A percentile compares a stretch with the other conserved stretches of the same genome.
Evolutionary conservation across 257 asterid genomes (phyloP).

Genomic region (Linaria vulgaris): DNA sequence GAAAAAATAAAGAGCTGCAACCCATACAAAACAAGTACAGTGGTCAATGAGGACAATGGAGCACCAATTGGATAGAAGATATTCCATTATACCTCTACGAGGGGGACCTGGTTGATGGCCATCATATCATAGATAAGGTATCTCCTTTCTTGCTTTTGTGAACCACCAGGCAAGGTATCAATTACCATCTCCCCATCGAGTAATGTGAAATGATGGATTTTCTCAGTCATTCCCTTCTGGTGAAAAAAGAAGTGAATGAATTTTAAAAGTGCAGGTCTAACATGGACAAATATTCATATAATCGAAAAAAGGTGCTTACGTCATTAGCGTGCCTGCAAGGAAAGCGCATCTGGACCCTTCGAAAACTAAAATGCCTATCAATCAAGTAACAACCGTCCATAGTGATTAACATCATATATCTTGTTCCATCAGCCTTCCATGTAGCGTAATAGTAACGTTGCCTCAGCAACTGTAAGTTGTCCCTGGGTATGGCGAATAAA

Average conservation of each 20-base stretch:
- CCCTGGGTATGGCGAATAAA: constrained; percentile 49
- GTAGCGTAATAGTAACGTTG: constrained; percentile 96
- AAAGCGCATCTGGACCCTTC: constrained; percentile 98
- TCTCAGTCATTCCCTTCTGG: constrained; percentile 64
- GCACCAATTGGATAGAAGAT: constrained; percentile 3
- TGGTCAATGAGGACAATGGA: background rate
- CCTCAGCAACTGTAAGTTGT: constrained; percentile 82
- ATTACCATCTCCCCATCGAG: constrained; percentile 99
- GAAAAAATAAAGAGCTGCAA: background rate
- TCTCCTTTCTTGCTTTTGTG: constrained; percentile 83
- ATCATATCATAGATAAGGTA: constrained; percentile 97
- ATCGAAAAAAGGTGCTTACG: constrained; percentile 42
- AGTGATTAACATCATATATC: constrained; percentile 98
- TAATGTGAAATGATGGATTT: constrained; percentile 69
- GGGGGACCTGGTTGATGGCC: constrained; percentile 70
- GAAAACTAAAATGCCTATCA: constrained; percentile 83
- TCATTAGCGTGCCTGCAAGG: constrained; percentile 75
- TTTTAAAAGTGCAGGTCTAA: constrained; percentile 7
- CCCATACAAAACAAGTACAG: constrained; percentile 15
- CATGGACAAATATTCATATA: constrained; percentile 21
- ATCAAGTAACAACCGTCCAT: constrained; percentile 92
- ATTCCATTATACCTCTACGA: constrained; percentile 68
- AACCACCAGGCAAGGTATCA: constrained; percentile 83
- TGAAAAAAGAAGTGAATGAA: constrained; percentile 25
- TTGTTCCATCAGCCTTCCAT: constrained; percentile 99